phyloP scores from a whole-genome alignment of 192 early-diverging fungal genomes.

The Coemansia sp. region DNA sequence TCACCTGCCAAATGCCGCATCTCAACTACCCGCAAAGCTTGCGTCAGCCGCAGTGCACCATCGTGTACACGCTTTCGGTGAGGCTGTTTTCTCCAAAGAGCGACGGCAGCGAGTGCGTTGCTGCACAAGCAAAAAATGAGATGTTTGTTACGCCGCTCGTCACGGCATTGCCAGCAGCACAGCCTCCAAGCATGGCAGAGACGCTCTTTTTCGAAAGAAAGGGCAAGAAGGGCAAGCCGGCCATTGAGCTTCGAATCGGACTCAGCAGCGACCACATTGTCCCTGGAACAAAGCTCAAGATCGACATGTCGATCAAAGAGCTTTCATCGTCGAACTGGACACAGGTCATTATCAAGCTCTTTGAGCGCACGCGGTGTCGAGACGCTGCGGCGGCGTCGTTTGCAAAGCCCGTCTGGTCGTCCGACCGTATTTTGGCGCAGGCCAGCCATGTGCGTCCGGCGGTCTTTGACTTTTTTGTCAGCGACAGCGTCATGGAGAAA shows the following conservation, averaged over 20 bases:
- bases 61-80: constrained; percentile 29
- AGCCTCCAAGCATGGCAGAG: constrained; percentile 27
- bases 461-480: constrained; percentile 53
- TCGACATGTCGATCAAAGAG: constrained; percentile 51
- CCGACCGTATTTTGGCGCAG: constrained; percentile 33
- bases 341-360: constrained; percentile 28
- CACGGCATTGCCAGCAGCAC: constrained; percentile 14
- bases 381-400: constrained; percentile 20
- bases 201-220: constrained; percentile 52
- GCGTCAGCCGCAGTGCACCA: constrained; percentile 28
- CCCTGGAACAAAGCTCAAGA: constrained; percentile 33
- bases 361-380: constrained; percentile 47
- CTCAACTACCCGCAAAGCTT: constrained; percentile 52
- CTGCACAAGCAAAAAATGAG: constrained; percentile 30
- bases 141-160: constrained; percentile 42
- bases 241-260: constrained; percentile 34
- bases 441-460: constrained; percentile 40
- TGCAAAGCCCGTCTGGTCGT: constrained; percentile 41
- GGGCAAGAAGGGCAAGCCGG: constrained; percentile 46
- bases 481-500: constrained; percentile 28
- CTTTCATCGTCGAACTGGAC: constrained; percentile 45
- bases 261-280: constrained; percentile 29
- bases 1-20: constrained; percentile 47
- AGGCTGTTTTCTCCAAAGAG: constrained; percentile 32
- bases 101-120: constrained; percentile 25